Evolutionary conservation across 345 rosid species (phyloP), one percentile per base, ranked within the genome.

Genomic region (Linum trigynum): DNA sequence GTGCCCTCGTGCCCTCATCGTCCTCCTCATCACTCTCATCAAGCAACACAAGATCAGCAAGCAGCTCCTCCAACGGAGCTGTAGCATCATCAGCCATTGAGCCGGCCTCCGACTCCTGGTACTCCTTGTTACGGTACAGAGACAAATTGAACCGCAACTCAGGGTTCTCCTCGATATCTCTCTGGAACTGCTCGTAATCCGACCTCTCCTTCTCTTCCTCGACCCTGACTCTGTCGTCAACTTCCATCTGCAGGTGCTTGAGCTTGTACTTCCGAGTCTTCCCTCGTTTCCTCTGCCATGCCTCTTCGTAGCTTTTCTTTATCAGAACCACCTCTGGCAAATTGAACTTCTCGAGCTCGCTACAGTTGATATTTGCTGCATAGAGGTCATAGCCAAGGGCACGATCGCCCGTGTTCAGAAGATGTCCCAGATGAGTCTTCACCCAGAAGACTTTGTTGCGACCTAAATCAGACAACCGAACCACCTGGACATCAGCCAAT

Each of bases 291-390:
- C 77, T 82, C 67, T 78, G 81, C 5, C 80, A 77, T 71, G 76
- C 78, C 71, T 84, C 86, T 6, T 78, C 89, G 16, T 80, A 82
- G 63, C 83, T 76, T 74, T 84, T 84, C 79, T 82, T 84, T n/a
- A 82, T 70, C 69, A 84, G 57, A 64, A 84, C 80, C 5, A 68
- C 85, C 64, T 84, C 86, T 1, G 83, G 86, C 65, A 80, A 68
- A 0, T 71, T 63, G 55, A 78, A 80, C 57, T 77, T 80, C 65
- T 82, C 89, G 51, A 84, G 67, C 57, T 84, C 86, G 4, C 69
- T 75, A 58, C 78, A 82, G 57, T 84, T 84, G 63, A 62, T 77
- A 65, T 84, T 84, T 3, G 85, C 82, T 12, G 77, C 79, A 17
- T 74, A 77, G 0, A 82, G 63, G 3, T 84, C 89, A 64, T 76